These are phyloP conservation scores for Termitomyces sp. DNA, from an alignment of 768 basidiomycete genomes.

Conservation along the genomic window DNA sequence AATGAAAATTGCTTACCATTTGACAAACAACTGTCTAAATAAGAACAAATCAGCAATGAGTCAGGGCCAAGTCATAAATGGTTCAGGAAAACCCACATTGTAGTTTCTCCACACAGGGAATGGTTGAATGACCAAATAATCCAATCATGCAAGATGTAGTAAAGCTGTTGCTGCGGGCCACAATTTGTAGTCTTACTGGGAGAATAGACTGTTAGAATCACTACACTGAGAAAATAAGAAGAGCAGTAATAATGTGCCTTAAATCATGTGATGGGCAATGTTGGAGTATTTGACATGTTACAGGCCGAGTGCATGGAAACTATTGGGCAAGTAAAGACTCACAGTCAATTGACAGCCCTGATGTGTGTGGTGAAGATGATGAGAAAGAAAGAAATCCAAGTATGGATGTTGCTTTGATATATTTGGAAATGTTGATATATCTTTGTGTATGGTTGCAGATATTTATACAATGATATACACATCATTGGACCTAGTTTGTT, in stretches of 20 bases:
- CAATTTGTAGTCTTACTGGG: not conserved
- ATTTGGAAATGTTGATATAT: not conserved
- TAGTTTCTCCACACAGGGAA: not conserved
- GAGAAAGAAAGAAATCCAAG: not conserved
- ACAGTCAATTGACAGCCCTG: not conserved
- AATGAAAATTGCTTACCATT: not conserved
- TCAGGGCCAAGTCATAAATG: not conserved
- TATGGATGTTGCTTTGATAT: not conserved
- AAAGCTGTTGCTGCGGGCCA: not conserved
- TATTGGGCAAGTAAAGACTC: not conserved
- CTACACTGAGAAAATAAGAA: not conserved
- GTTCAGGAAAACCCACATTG: not conserved
- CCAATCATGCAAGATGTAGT: not conserved
- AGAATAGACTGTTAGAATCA: not conserved
- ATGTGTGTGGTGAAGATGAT: not conserved
- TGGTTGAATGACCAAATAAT: not conserved
- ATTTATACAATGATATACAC: not conserved
- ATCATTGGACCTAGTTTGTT: not conserved
- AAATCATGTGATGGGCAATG: not conserved
- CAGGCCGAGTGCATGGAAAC: not conserved
- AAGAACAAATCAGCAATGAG: not conserved
- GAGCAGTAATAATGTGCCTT: not conserved
- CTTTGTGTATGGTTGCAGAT: not conserved
- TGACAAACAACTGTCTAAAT: not conserved
- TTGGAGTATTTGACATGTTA: not conserved